A percentile compares a stretch with the other conserved stretches of the same genome.
phyloP scores from a whole-genome alignment of 108 stramenopile species.

The Craspedostauros australis region DNA sequence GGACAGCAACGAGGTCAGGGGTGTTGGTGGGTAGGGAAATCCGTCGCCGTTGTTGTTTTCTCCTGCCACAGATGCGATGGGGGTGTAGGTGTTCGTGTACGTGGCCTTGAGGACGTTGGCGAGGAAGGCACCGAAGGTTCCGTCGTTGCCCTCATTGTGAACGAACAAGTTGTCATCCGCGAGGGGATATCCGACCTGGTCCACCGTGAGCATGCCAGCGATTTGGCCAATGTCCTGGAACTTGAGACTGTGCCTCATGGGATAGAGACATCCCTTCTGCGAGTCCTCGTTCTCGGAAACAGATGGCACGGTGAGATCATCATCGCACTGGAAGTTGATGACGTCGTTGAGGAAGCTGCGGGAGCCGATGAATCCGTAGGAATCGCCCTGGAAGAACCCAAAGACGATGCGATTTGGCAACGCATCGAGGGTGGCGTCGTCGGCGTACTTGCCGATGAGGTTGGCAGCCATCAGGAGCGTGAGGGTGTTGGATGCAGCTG shows the following conservation, averaged over 20 bases:
- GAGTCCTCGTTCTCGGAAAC: slow-evolving; percentile 45
- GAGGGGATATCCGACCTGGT: slow-evolving; percentile 67
- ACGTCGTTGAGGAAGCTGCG: slow-evolving; percentile 70
- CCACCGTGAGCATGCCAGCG: slow-evolving; percentile 74
- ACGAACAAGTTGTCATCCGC: slow-evolving; percentile 53
- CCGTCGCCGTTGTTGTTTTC: slow-evolving; percentile 37
- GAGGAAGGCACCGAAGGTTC: slow-evolving; percentile 49
- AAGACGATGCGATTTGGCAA: slow-evolving; percentile 63
- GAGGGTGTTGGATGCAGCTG: slow-evolving; percentile 71
- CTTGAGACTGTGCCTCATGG: slow-evolving; percentile 60
- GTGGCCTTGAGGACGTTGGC: slow-evolving; percentile 57
- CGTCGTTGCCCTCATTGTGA: slow-evolving; percentile 49
- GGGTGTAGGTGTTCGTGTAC: slow-evolving; percentile 27
- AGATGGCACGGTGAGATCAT: slow-evolving; percentile 37
- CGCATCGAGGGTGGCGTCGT: slow-evolving; percentile 47
- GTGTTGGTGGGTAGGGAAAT: slow-evolving; percentile 72
- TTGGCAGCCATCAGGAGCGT: slow-evolving; percentile 74
- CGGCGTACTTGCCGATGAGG: slow-evolving; percentile 45
- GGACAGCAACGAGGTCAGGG: slow-evolving; percentile 56
- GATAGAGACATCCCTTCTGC: slow-evolving; percentile 61
- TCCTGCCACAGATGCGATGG: slow-evolving; percentile 36
- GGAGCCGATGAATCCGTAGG: slow-evolving; percentile 73
- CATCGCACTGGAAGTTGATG: slow-evolving; percentile 53
- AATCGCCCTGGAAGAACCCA: slow-evolving; percentile 81
- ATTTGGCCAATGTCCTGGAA: slow-evolving; percentile 65